phyloP scores from a whole-genome alignment of 257 asterid species.

The Dorcoceras hygrometricum region DNA sequence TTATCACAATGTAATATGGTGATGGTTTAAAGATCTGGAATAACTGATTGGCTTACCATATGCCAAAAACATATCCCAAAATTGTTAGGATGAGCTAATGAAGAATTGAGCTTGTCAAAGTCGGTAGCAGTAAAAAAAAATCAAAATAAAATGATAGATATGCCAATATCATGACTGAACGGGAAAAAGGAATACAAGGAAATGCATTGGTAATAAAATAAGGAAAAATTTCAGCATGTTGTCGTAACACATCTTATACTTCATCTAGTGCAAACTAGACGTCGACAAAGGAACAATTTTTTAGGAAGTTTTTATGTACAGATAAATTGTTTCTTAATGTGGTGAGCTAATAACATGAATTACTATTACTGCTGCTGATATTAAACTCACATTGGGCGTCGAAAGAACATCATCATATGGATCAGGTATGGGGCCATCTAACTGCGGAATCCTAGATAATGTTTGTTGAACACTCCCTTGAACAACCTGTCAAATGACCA shows the following conservation, averaged over 20 bases:
- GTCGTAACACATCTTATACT: background rate
- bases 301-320: too few relatives aligned
- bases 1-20: background rate
- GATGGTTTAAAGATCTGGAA: background rate
- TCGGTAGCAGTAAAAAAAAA: conserved; percentile 2
- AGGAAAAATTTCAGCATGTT: background rate
- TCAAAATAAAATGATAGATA: background rate
- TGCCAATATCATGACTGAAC: background rate
- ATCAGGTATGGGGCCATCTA: conserved; percentile 84
- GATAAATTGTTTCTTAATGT: background rate
- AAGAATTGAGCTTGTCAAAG: conserved; percentile 5
- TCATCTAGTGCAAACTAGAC: conserved; percentile 14
- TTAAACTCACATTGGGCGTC: conserved; percentile 74
- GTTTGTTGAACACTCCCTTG: conserved; percentile 28
- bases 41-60: background rate
- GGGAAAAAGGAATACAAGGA: background rate
- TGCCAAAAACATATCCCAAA: conserved; percentile 4
- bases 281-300: conserved; percentile 18
- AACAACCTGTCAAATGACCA: conserved; percentile 39
- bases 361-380: conserved; percentile 7
- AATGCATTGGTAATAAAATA: conserved; percentile 4
- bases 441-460: conserved; percentile 57
- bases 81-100: background rate
- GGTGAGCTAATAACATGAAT: conserved; percentile 1
- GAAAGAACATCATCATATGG: conserved; percentile 83